Conservation (phyloP, 225 moss, liverwort and hornwort genomes). For the Ulota crispa region DNA sequence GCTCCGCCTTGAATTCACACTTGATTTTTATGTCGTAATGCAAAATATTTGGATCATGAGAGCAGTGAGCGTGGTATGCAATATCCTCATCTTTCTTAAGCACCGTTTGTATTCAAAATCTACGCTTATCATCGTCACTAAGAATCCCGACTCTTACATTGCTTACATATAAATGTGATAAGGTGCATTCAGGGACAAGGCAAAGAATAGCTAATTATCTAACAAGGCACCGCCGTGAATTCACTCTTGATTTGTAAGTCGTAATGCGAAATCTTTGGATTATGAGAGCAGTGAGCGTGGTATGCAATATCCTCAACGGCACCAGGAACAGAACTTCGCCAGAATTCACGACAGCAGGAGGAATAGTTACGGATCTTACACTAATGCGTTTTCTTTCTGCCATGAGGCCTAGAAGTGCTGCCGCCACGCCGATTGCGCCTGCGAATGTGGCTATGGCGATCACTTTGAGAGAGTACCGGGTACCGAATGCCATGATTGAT, state of each 20-base stretch:
- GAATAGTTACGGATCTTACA: constrained; percentile 13
- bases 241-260: not conserved
- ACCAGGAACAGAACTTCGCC: not conserved
- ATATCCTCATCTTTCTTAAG: no score
- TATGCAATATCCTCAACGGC: not conserved
- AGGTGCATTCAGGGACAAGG: not conserved
- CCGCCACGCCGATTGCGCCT: constrained; percentile 29
- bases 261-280: not conserved
- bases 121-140: not conserved
- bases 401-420: constrained; percentile 46
- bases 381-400: constrained; percentile 46
- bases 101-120: not conserved
- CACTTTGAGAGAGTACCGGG: constrained; percentile 39
- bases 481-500: constrained; percentile 40
- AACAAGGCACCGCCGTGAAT: not conserved
- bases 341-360: not conserved
- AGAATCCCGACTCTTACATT: not conserved
- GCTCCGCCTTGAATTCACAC: not conserved
- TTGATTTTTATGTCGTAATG: not conserved
- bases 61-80: not conserved
- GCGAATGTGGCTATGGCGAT: constrained; percentile 41
- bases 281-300: not conserved
- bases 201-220: not conserved
- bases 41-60: not conserved
- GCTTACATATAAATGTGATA: not conserved